Conservation (phyloP, 2,329 filamentous ascomycete genomes). For the Magnaporthiopsis poae region DNA sequence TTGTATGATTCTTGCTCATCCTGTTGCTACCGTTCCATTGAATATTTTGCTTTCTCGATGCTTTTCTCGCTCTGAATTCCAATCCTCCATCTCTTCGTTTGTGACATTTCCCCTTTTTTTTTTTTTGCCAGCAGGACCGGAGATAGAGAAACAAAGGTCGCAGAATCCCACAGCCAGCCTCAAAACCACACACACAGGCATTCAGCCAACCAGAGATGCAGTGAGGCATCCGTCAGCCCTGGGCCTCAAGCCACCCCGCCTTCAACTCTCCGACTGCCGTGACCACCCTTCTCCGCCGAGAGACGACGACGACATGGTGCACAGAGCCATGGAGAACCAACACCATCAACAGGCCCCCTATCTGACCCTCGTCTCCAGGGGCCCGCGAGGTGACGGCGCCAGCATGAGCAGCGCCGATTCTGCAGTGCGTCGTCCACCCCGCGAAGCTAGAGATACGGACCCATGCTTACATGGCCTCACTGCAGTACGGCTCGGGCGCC, state of each 20-base stretch:
- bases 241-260: neutral
- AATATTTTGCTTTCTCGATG: neutral
- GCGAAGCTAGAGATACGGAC: neutral
- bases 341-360: conserved; percentile 35
- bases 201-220: conserved; percentile 2
- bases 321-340: conserved; percentile 21
- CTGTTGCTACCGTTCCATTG: neutral
- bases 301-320: conserved; percentile 1
- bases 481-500: conserved; percentile 34
- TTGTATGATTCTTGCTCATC: neutral
- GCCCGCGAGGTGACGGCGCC: conserved; percentile 31
- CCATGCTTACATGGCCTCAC: conserved; percentile 19
- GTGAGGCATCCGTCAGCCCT: neutral
- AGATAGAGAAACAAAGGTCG: neutral
- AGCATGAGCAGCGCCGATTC: conserved; percentile 39
- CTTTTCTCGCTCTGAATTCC: neutral
- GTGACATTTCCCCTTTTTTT: neutral
- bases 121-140: neutral
- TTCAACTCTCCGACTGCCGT: neutral
- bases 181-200: neutral
- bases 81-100: neutral
- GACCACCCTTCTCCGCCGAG: neutral
- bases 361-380: conserved; percentile 42
- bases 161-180: neutral
- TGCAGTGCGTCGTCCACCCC: conserved; percentile 30